A percentile compares a stretch with the other conserved stretches of the same genome.
Conservation (phyloP, 129 eudicot species). For the Erigeron canadensis region DNA sequence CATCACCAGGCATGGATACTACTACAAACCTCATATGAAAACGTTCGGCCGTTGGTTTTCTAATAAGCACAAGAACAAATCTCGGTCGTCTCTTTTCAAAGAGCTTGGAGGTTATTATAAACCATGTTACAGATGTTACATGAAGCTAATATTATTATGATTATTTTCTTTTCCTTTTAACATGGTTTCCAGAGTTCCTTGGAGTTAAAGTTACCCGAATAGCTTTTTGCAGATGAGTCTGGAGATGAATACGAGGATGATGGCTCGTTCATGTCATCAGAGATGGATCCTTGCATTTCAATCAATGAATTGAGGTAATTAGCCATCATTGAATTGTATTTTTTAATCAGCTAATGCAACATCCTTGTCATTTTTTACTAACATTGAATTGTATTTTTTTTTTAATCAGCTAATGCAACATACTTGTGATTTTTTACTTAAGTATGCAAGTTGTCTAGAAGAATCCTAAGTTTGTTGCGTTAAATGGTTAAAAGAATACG, state of each 20-base stretch:
- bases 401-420: background rate
- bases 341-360: too few relatives aligned
- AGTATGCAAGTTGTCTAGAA: background rate
- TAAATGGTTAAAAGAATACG: background rate
- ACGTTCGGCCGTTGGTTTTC: conserved; percentile 48
- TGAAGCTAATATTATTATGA: background rate
- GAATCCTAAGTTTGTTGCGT: background rate
- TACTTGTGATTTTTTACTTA: background rate
- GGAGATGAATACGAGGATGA: conserved; percentile 44
- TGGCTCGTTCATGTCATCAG: conserved; percentile 39
- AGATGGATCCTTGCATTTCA: conserved; percentile 45
- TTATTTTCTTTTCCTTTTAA: background rate
- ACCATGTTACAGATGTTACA: background rate
- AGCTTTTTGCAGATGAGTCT: conserved; percentile 33
- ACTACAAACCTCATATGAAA: conserved; percentile 31
- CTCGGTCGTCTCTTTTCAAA: conserved; percentile 24
- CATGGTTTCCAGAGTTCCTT: background rate
- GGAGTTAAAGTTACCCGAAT: conserved; percentile 12
- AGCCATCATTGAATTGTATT: too few relatives aligned
- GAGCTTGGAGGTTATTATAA: conserved; percentile 48
- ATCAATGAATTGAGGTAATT: conserved; percentile 55
- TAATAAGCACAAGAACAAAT: conserved; percentile 40
- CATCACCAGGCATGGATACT: conserved; percentile 43
- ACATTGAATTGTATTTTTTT: background rate
- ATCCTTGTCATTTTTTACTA: too few relatives aligned